Percentiles rank a stretch among this genome's conserved stretches.
Evolutionary conservation across 371 early-diverging fungal genomes (phyloP).

Genomic region (Mortierella sp.): DNA sequence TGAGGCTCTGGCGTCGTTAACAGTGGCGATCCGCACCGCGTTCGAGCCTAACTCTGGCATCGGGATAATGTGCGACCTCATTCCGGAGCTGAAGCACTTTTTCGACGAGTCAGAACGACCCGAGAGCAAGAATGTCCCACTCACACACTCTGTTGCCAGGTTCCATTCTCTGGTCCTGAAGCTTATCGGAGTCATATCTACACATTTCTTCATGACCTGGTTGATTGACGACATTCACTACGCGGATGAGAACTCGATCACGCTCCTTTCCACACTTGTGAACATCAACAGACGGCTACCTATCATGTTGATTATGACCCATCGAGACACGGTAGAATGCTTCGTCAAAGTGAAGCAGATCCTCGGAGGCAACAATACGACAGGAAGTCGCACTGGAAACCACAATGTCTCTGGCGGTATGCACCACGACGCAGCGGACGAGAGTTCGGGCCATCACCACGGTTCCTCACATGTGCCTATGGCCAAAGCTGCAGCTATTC

Average conservation of each 20-base stretch:
- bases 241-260: conserved; percentile 46
- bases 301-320: conserved; percentile 47
- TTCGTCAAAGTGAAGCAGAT: conserved; percentile 44
- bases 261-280: conserved; percentile 33
- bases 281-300: conserved; percentile 49
- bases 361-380: conserved; percentile 23
- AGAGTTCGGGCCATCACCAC: conserved; percentile 11
- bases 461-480: conserved; percentile 11
- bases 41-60: conserved; percentile 51
- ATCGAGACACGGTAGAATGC: conserved; percentile 38
- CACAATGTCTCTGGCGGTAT: conserved; percentile 11
- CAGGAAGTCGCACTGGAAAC: conserved; percentile 15
- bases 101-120: conserved; percentile 33
- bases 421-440: conserved; percentile 30
- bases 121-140: conserved; percentile 33
- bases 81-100: conserved; percentile 43
- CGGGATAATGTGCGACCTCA: conserved; percentile 45
- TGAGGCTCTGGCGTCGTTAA: conserved; percentile 37
- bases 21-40: conserved; percentile 47
- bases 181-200: conserved; percentile 48
- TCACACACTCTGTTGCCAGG: conserved; percentile 38
- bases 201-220: conserved; percentile 55
- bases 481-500: conserved; percentile 28
- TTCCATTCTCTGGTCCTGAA: conserved; percentile 46
- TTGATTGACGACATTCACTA: conserved; percentile 51